A percentile compares a stretch with the other conserved stretches of the same genome.
phyloP scores from a whole-genome alignment of 1,284 basidiomycete species.

The Ustilago crameri region DNA sequence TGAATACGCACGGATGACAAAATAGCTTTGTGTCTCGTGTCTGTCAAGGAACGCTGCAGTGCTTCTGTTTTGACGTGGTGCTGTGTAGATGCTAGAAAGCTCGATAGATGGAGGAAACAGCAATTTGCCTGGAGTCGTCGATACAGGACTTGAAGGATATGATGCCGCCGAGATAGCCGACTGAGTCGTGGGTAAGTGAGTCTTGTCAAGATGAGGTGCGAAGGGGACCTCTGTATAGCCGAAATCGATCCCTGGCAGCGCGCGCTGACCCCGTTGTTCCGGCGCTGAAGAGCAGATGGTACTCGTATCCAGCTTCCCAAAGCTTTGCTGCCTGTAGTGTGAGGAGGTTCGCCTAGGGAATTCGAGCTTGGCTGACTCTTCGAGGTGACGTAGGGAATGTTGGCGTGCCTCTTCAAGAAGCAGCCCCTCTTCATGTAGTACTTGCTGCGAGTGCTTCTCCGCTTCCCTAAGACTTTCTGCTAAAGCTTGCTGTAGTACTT shows the following conservation, averaged over 20 bases:
- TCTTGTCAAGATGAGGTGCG: conserved; percentile 33
- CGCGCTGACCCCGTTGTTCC: conserved; percentile 31
- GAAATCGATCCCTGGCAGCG: conserved; percentile 51
- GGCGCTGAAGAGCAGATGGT: conserved; percentile 1
- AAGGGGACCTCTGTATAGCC: conserved; percentile 50
- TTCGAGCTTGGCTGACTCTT: conserved; percentile 20
- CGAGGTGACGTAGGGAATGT: conserved; percentile 27
- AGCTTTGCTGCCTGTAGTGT: conserved; percentile 4
- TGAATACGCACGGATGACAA: conserved; percentile 49
- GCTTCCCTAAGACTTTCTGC: conserved; percentile 43
- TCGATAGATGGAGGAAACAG: conserved; percentile 41
- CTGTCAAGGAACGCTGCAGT: neutral
- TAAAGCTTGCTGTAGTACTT: conserved; percentile 29
- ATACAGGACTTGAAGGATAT: conserved; percentile 10
- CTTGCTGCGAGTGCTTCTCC: conserved; percentile 17
- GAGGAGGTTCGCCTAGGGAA: conserved; percentile 19
- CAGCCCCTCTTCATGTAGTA: conserved; percentile 15
- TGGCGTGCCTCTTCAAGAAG: conserved; percentile 46
- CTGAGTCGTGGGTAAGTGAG: conserved; percentile 5
- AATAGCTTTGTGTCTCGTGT: conserved; percentile 15
- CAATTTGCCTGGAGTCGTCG: conserved; percentile 13
- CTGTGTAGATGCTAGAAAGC: conserved; percentile 16
- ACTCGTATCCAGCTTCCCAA: neutral
- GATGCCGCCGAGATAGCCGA: conserved; percentile 1
- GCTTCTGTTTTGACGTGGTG: neutral